Percentiles rank a stretch among this genome's conserved stretches.
Conservation (phyloP, 1,284 basidiomycete species). For the Rhodotorula sp. region DNA sequence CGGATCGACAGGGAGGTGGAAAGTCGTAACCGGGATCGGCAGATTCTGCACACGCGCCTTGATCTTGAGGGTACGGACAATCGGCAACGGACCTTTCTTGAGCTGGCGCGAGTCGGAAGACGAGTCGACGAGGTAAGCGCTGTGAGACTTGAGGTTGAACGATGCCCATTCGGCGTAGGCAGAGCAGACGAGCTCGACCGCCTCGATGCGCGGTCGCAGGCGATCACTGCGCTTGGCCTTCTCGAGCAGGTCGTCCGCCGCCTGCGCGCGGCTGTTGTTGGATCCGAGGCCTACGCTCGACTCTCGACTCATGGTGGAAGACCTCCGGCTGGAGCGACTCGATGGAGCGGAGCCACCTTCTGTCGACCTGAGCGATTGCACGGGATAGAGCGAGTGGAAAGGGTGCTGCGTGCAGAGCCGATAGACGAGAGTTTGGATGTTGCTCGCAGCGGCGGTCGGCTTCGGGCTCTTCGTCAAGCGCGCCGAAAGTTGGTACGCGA, state of each 20-base stretch:
- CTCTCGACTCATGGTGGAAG: slow-evolving; percentile 26
- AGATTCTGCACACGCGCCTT: slow-evolving; percentile 55
- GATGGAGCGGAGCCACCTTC: not conserved
- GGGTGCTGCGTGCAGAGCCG: slow-evolving; percentile 87
- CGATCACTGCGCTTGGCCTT: slow-evolving; percentile 54
- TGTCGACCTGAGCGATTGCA: slow-evolving; percentile 62
- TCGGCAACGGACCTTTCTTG: slow-evolving; percentile 15
- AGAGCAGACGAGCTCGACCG: slow-evolving; percentile 66
- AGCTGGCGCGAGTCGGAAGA: not conserved
- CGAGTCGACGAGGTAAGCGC: slow-evolving; percentile 14
- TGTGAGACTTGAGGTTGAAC: slow-evolving; percentile 55
- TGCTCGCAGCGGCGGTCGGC: slow-evolving; percentile 57
- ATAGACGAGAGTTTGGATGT: slow-evolving; percentile 64
- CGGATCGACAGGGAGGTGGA: slow-evolving; percentile 67
- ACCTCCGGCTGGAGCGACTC: slow-evolving; percentile 18
- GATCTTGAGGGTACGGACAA: slow-evolving; percentile 15
- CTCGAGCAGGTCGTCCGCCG: slow-evolving; percentile 69
- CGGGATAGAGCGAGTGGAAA: slow-evolving; percentile 87
- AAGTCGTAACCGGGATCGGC: slow-evolving; percentile 78
- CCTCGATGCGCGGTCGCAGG: slow-evolving; percentile 54
- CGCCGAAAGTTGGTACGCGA: slow-evolving; percentile 88
- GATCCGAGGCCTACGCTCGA: slow-evolving; percentile 18
- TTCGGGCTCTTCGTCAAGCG: slow-evolving; percentile 60
- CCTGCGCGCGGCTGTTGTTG: slow-evolving; percentile 60
- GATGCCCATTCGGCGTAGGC: slow-evolving; percentile 81